Evolutionary conservation across 495 filamentous ascomycete species (phyloP), one percentile per base, ranked within the genome.

Genomic region (Astrocystis sublimbata): DNA sequence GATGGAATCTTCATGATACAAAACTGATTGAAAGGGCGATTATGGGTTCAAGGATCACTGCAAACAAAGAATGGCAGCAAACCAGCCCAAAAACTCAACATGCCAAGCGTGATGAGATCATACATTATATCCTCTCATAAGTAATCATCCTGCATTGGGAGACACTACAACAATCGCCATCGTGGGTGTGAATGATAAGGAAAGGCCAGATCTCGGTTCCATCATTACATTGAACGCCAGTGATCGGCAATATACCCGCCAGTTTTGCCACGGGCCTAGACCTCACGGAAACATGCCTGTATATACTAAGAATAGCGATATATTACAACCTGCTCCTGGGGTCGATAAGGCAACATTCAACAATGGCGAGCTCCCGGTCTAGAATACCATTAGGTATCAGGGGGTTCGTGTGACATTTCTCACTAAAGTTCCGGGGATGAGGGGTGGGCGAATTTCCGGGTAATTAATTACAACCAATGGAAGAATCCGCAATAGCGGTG

Each of bases 1-100:
- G 62, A 50, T 10, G 61, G 53, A 50, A 61, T 47, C 58, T 67
- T 67, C 68, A 71, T 71, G 23, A 54, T 33, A 17, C 19, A 40
- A 12, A 28, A n/a, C 28, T 47, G 26, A 30, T 19, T 21, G n/a
- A 19, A 38, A 17, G 2, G 9, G 28, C 2, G 4, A 12, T 30
- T 35, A n/a, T 12, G 9, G 5, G 13, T 30, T 7, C 13, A 9
- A 26, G 10, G 36, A 6, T 17, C 31, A n/a, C 12, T 23, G 49
- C 30, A n/a, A 33, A 40, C 21, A 4, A 4, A 17, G 4, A 36
- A 13, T n/a, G 10, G 17, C 26, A 38, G 23, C 13, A 53, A 36
- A 21, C 12, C 33, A 5, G 30, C 1, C 19, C 3, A 9, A 6
- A 21, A 21, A 38, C n/a, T n/a, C n/a, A n/a, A 6, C 12, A n/a